Evolutionary conservation across 805 yeast species (phyloP).

Genomic region (Hemisphaericaspora nanyangensis): DNA sequence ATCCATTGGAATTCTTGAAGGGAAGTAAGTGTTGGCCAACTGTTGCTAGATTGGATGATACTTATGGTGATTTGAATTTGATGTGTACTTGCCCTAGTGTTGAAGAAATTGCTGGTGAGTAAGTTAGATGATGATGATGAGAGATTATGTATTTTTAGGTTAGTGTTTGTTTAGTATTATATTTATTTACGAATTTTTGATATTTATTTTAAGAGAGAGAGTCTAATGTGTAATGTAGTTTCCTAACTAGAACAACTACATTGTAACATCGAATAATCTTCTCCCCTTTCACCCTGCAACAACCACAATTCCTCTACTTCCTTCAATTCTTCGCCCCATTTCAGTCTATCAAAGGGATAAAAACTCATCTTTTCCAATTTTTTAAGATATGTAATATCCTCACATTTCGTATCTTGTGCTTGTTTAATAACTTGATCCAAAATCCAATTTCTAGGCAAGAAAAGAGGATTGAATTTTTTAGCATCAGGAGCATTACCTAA

Average conservation of each 20-base stretch:
- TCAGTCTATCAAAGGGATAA: constrained; percentile 63
- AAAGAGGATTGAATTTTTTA: constrained; percentile 60
- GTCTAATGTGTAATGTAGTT: no score
- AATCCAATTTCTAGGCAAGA: constrained; percentile 82
- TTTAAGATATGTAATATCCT: constrained; percentile 47
- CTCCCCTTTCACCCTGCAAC: constrained; percentile 46
- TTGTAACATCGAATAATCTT: constrained; percentile 57
- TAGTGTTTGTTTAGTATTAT: no score
- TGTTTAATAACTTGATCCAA: constrained; percentile 73
- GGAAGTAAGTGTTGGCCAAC: constrained; percentile 91
- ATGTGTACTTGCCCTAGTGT: constrained; percentile 92
- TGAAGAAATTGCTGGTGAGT: constrained; percentile 57
- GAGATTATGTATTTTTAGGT: no score
- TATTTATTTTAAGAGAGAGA: no score
- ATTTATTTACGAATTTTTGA: no score
- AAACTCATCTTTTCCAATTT: constrained; percentile 69
- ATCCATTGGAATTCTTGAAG: constrained; percentile 74
- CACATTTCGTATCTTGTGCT: constrained; percentile 48
- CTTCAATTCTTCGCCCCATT: constrained; percentile 66
- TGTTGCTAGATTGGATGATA: constrained; percentile 89
- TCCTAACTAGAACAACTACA: constrained; percentile 72
- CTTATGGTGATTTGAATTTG: constrained; percentile 89
- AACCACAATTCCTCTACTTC: constrained; percentile 58
- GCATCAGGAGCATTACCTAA: constrained; percentile 20
- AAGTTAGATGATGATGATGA: neutral